These are phyloP conservation scores for Dothideomycetidae sp. DNA, from an alignment of 2,329 filamentous ascomycete genomes.

Conservation along the genomic window DNA sequence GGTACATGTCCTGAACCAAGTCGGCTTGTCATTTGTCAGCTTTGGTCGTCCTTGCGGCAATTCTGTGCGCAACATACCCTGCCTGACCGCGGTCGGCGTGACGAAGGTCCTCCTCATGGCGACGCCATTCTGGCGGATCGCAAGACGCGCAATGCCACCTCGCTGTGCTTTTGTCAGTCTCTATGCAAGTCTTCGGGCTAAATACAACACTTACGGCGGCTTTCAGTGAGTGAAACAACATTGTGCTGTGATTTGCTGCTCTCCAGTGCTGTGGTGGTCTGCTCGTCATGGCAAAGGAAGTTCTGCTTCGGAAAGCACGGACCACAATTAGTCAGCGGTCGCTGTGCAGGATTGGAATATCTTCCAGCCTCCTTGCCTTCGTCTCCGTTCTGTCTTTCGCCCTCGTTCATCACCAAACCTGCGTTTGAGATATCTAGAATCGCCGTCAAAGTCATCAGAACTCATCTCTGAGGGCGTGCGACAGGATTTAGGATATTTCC, in stretches of 20 bases:
- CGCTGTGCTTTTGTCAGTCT: conserved; percentile 32
- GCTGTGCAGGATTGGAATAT: too few species aligned
- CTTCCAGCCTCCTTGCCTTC: too few species aligned
- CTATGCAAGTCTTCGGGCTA: background rate
- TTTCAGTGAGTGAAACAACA: conserved; percentile 49
- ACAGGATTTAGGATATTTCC: conserved; percentile 1
- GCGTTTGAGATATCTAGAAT: conserved; percentile 4
- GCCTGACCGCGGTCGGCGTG: conserved; percentile 44
- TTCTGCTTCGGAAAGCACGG: background rate
- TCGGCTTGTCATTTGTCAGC: conserved; percentile 49
- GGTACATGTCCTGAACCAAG: conserved; percentile 93
- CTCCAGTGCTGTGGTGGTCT: background rate
- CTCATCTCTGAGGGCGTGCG: conserved; percentile 1
- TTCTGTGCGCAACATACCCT: conserved; percentile 36
- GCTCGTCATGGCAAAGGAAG: background rate
- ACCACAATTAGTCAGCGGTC: conserved; percentile 5
- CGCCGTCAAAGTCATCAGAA: conserved; percentile 2
- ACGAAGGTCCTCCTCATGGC: conserved; percentile 49
- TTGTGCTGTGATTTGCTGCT: conserved; percentile 21
- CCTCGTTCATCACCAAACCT: conserved; percentile 5
- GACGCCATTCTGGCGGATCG: conserved; percentile 41
- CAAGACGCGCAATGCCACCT: conserved; percentile 46
- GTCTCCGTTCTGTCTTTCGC: background rate
- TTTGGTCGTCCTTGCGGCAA: background rate
- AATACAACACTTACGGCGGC: conserved; percentile 35